Base-by-base conservation (phyloP, 1,284 basidiomycete species). In the Ceratobasidium sp. region DNA sequence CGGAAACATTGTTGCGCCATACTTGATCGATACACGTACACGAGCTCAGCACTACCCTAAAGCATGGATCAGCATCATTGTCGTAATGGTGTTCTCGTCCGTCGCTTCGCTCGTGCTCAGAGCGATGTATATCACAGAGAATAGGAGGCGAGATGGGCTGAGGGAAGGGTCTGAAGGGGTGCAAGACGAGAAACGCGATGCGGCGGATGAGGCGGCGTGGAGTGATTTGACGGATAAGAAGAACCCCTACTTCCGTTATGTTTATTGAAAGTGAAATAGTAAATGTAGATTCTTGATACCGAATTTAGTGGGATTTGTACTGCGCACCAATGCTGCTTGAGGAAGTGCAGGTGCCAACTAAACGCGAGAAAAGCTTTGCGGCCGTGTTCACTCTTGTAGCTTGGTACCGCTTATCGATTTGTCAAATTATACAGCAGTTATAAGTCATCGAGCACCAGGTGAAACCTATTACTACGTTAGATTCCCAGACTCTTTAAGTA, bases 391-490 rank as follows among this genome's bases (percentile, higher is more conserved):
- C 33, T 33, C 33, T 4, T 33, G 33, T 33, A 26, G 23, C 81
- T 82, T 52, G 83, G 82, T 70, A 77, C 79, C 81, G 23, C 81
- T 84, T 80, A 73, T 73, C 50, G 69, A 61, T 33, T 66, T 66
- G 26, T 9, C 17, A 10, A 13, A 83, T 54, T 54, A 20, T 54
- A 54, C 52, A 82, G 61, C 76, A 81, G 57, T 79, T 80, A 77
- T 78, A 80, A 20, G 75, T 80, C 52, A 78, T 77, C 59, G 78
- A 80, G 57, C 78, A 80, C 74, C 74, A 42, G 93, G 93, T 15
- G 93, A 94, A 62, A 94, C 93, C 93, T 94, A 78, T 46, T 77
- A 40, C n/a, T 54, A n/a, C 17, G 33, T 40, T 62, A 38, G 52
- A 67, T 44, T 54, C 42, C 80, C 81, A 78, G 80, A 80, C 66